A percentile compares a stretch with the other conserved stretches of the same genome.
Conservation (phyloP, 2,329 filamentous ascomycete species). For the Coleophoma crateriformis region DNA sequence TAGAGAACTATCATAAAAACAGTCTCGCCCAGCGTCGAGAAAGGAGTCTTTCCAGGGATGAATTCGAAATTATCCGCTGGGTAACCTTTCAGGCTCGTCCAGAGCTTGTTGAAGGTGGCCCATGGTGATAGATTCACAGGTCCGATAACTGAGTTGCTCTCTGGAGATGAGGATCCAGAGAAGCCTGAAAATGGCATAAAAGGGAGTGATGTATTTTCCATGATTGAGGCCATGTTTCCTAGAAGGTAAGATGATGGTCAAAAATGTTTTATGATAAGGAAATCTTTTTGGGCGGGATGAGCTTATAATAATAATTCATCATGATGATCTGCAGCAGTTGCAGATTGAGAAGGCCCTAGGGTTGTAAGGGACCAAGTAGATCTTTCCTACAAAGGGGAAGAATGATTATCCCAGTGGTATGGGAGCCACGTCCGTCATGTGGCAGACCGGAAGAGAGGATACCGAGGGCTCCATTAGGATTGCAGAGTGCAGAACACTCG, state of each 20-base stretch:
- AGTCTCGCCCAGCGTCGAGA: slow-evolving; percentile 19
- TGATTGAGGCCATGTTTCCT: slow-evolving; percentile 2
- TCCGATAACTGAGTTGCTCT: slow-evolving; percentile 1
- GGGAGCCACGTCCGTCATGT: slow-evolving; percentile 7
- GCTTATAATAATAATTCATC: too few relatives aligned
- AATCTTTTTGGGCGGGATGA: too few relatives aligned
- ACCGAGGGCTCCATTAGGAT: not conserved
- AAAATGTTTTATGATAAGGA: too few relatives aligned
- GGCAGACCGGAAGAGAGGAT: not conserved
- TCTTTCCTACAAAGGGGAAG: not conserved
- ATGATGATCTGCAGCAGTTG: too few relatives aligned
- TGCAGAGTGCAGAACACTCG: too few relatives aligned
- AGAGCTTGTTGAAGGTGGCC: slow-evolving; percentile 14
- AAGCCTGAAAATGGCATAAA: slow-evolving; percentile 10
- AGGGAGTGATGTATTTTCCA: not conserved
- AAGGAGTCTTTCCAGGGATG: slow-evolving; percentile 12
- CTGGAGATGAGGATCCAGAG: slow-evolving; percentile 2
- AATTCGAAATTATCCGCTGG: slow-evolving; percentile 16
- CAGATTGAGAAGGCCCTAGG: too few relatives aligned
- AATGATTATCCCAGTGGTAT: not conserved
- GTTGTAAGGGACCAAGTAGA: too few relatives aligned
- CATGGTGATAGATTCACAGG: slow-evolving; percentile 15
- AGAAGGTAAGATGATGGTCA: too few relatives aligned
- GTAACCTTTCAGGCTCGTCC: slow-evolving; percentile 13
- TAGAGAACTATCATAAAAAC: slow-evolving; percentile 15